Evolutionary conservation across 768 basidiomycete genomes (phyloP), one percentile per base, ranked within the genome.

Genomic region (Mycena vitilis): DNA sequence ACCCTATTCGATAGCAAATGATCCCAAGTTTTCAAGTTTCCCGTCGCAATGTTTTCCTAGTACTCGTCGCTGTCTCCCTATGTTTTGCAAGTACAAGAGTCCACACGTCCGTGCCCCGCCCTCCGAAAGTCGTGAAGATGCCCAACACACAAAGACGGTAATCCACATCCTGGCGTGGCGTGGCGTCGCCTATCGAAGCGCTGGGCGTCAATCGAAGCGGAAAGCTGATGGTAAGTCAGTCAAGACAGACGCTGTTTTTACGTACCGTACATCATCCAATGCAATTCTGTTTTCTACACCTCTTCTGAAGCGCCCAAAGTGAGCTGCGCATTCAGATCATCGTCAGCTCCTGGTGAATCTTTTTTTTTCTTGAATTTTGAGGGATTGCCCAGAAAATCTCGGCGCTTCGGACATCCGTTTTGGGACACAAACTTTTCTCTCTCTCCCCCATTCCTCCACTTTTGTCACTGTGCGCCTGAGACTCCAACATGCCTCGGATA

Each of bases 21-120:
- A 70, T 72, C 71, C 73, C 87, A 89, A 89, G 87, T 87, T 88
- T 74, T 85, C 88, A 89, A 89, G 88, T 90, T 85, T 81, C 82
- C 83, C 53, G 22, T 49, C 83, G 81, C 84, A 82, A 79, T 80
- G 75, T 80, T 86, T 84, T 87, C 71, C 83, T 81, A 85, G 85
- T 87, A 85, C 77, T 83, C 80, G 77, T 79, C 78, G 78, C 80
- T 84, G 77, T 81, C 80, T 82, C 77, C 81, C 79, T 81, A 79
- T 80, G 83, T 77, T 83, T 81, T 83, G 77, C 80, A 81, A 82
- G 80, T 81, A 78, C 58, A 79, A 81, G 79, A 76, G 72, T 77
- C 76, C 75, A 71, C 78, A 76, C 57, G 59, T 65, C 64, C 60
- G 49, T 62, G 49, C 56, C 23, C 49, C 45, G 48, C 22, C 49